A percentile compares a stretch with the other conserved stretches of the same genome.
Evolutionary conservation across 2,329 filamentous ascomycete species (phyloP).

Genomic region (Diaporthe citriasiana): DNA sequence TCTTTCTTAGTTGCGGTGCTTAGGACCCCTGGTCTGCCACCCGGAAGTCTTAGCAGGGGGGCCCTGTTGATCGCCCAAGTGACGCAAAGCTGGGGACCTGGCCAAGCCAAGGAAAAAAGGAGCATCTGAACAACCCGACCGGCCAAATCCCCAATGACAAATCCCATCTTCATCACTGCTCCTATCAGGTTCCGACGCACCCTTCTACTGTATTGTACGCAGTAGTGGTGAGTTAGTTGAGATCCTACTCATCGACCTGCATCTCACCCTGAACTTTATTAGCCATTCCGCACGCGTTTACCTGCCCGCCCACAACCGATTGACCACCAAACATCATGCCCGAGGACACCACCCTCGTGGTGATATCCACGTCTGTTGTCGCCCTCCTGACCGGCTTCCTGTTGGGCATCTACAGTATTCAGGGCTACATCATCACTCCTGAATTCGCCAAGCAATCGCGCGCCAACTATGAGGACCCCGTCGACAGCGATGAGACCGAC

Average conservation of each 20-base stretch:
- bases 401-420: constrained; percentile 80
- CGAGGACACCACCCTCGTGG: constrained; percentile 55
- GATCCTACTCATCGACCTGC: background rate
- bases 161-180: background rate
- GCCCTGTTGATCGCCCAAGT: constrained; percentile 36
- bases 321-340: background rate
- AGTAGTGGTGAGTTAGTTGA: background rate
- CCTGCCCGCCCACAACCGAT: background rate
- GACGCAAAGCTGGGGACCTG: constrained; percentile 39
- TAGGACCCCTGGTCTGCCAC: constrained; percentile 7
- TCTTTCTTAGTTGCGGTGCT: background rate
- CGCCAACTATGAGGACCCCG: constrained; percentile 69
- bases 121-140: constrained; percentile 23
- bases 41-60: constrained; percentile 1
- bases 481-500: constrained; percentile 79
- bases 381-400: constrained; percentile 84
- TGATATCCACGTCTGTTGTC: constrained; percentile 81
- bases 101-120: constrained; percentile 12
- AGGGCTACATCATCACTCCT: constrained; percentile 71
- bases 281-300: background rate
- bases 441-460: constrained; percentile 69
- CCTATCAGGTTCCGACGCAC: background rate
- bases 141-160: constrained; percentile 4
- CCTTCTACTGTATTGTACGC: background rate
- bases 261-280: background rate